Conservation (phyloP, 805 yeast species). For the Jamesozyma gamospora region DNA sequence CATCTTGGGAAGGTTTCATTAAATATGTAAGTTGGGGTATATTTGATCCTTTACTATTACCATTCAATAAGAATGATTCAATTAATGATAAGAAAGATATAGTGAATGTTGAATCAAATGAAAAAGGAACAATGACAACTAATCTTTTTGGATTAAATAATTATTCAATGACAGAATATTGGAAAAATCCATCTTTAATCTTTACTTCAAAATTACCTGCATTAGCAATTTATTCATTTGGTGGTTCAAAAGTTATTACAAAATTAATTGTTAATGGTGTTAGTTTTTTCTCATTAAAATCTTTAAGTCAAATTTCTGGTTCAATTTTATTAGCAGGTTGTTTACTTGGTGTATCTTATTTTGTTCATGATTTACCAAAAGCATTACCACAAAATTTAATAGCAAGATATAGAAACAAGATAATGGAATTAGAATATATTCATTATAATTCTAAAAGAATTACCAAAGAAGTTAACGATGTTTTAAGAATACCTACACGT, state of each 20-base stretch:
- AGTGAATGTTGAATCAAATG: neutral
- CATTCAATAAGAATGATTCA: slow-evolving; percentile 1
- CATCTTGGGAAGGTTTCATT: slow-evolving; percentile 53
- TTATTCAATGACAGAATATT: slow-evolving; percentile 21
- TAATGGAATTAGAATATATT: slow-evolving; percentile 63
- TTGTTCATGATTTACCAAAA: slow-evolving; percentile 73
- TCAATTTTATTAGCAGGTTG: slow-evolving; percentile 45
- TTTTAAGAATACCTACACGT: slow-evolving; percentile 69
- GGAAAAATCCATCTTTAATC: slow-evolving; percentile 26
- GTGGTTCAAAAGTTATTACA: slow-evolving; percentile 34
- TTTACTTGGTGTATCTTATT: slow-evolving; percentile 47
- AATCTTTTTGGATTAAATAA: slow-evolving; percentile 14
- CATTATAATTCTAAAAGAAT: slow-evolving; percentile 70
- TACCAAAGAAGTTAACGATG: slow-evolving; percentile 72
- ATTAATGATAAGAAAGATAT: slow-evolving; percentile 1
- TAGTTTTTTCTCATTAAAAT: slow-evolving; percentile 28
- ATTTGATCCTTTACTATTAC: slow-evolving; percentile 18
- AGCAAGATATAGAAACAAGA: slow-evolving; percentile 51
- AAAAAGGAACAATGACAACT: neutral
- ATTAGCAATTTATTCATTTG: slow-evolving; percentile 27
- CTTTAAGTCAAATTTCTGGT: slow-evolving; percentile 38
- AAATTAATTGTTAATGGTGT: slow-evolving; percentile 31
- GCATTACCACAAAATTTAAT: slow-evolving; percentile 83
- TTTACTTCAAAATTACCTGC: slow-evolving; percentile 30
- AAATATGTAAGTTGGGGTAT: slow-evolving; percentile 25